Percentiles rank a stretch among this genome's conserved stretches.
These are phyloP conservation scores for Phytophthora pisi DNA, from an alignment of 352 stramenopile species.

Conservation along the genomic window DNA sequence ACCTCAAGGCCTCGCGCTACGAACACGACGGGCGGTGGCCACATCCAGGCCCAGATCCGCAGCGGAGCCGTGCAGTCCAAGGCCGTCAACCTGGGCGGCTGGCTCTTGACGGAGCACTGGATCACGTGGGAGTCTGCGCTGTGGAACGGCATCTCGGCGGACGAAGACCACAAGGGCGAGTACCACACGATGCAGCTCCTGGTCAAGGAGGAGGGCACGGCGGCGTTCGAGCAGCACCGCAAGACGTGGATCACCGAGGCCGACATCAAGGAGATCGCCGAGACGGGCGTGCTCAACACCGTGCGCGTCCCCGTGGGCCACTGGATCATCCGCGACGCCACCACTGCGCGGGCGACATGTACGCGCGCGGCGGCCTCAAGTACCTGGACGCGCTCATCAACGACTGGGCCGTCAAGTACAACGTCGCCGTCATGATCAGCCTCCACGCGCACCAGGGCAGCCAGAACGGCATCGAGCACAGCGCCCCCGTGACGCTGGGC, in stretches of 20 bases:
- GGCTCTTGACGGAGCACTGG: conserved; percentile 12
- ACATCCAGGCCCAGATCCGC: conserved; percentile 9
- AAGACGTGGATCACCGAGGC: conserved; percentile 17
- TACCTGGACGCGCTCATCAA: conserved; percentile 60
- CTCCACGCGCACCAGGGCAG: conserved; percentile 57
- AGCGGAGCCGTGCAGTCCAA: conserved; percentile 4
- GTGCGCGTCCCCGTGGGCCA: conserved; percentile 47
- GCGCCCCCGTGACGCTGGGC: conserved; percentile 26
- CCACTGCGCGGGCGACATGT: conserved; percentile 13
- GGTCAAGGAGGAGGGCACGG: conserved; percentile 7
- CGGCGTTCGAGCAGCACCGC: conserved; percentile 11
- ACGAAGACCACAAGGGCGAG: conserved; percentile 10
- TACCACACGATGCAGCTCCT: conserved; percentile 13
- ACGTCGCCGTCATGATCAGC: conserved; percentile 58
- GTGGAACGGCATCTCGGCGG: conserved; percentile 1
- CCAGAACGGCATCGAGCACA: conserved; percentile 60
- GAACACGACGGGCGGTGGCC: neutral
- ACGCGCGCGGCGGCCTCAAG: conserved; percentile 31
- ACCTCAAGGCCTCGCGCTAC: neutral
- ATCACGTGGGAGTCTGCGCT: conserved; percentile 13
- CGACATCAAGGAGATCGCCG: conserved; percentile 11
- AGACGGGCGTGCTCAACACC: conserved; percentile 39
- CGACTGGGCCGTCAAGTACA: conserved; percentile 54
- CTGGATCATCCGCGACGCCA: conserved; percentile 43
- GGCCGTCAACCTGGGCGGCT: conserved; percentile 15